Base-by-base conservation (phyloP, 352 stramenopile genomes). In the Blastocystis sp. region DNA sequence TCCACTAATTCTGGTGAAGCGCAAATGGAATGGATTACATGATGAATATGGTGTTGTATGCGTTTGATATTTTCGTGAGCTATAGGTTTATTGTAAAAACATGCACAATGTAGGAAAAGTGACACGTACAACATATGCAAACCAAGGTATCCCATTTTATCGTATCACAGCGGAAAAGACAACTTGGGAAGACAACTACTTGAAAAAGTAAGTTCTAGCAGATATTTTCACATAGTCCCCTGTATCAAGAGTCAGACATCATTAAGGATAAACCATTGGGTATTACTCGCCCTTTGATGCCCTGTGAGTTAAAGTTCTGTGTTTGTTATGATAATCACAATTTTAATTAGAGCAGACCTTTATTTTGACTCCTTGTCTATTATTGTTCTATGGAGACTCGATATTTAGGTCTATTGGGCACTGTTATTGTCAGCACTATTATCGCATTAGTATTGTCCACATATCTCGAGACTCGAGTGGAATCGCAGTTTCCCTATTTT, bases 71-170 rank as follows among this genome's bases (percentile, higher is more conserved):
- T 26, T 45, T 53, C 0, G 20, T 69, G n/a, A 68, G 29, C 4
- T 11, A 50, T 59, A 84, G 73, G 73, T 84, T 0, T 84, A 53
- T 37, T 84, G 73, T 15, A 64, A 66, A 13, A 84, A 84, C 41
- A 84, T 68, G 73, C 73, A 84, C 73, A 84, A 84, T 29, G 73
- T 84, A 29, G 73, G 73, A 26, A 56, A 55, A 41, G n/a, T 84
- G 15, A n/a, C 41, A 9, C 15, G 73, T 47, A 55, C 73, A n/a
- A 84, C 73, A 0, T 84, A 84, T 23, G 73, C 73, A 23, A 84
- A 84, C 26, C 73, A 84, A 43, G 73, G 73, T n/a, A 84, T 84
- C 50, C 26, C 73, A 6, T 84, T 84, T 53, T 84, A 84, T 39
- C 53, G 55, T 13, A 39, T 84, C 34, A 26, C n/a, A 20, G 23